Conservation (phyloP, 2,329 filamentous ascomycete genomes). For the Trichoderma koningiopsis region DNA sequence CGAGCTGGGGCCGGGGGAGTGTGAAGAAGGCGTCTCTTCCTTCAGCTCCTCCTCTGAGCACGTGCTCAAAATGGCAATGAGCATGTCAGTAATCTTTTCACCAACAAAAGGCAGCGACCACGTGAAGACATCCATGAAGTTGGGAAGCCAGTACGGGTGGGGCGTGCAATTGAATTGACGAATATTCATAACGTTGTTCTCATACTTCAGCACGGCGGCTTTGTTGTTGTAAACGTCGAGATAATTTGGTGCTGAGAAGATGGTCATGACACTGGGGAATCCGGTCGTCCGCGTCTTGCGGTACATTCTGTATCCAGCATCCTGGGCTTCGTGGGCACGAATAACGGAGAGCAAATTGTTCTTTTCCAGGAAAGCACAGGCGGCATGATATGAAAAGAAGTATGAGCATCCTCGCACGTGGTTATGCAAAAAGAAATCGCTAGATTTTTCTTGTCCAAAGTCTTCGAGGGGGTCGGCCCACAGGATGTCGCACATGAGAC, state of each 20-base stretch:
- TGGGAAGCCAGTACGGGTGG: constrained; percentile 98
- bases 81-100: constrained; percentile 99
- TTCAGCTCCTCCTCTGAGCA: constrained; percentile 99
- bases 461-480: constrained; percentile 98
- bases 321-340: constrained; percentile 95
- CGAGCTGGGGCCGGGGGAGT: constrained; percentile 70
- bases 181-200: constrained; percentile 99
- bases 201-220: constrained; percentile 96
- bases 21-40: constrained; percentile 74
- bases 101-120: constrained; percentile 99
- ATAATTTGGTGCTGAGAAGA: constrained; percentile 98
- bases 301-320: constrained; percentile 99
- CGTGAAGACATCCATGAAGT: constrained; percentile 99
- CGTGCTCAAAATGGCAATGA: constrained; percentile 96
- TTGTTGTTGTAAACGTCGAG: constrained; percentile 99
- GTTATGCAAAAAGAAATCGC: constrained; percentile 97
- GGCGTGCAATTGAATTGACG: constrained; percentile 99
- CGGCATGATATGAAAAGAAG: constrained; percentile 98
- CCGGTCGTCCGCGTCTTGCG: constrained; percentile 96
- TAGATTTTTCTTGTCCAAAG: constrained; percentile 97
- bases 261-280: constrained; percentile 99
- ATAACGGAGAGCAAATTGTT: constrained; percentile 98
- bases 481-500: constrained; percentile 98
- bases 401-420: constrained; percentile 98
- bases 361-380: constrained; percentile 97